Base-by-base conservation (phyloP, 2,329 filamentous ascomycete genomes). In the Albophoma yamanashiensis region DNA sequence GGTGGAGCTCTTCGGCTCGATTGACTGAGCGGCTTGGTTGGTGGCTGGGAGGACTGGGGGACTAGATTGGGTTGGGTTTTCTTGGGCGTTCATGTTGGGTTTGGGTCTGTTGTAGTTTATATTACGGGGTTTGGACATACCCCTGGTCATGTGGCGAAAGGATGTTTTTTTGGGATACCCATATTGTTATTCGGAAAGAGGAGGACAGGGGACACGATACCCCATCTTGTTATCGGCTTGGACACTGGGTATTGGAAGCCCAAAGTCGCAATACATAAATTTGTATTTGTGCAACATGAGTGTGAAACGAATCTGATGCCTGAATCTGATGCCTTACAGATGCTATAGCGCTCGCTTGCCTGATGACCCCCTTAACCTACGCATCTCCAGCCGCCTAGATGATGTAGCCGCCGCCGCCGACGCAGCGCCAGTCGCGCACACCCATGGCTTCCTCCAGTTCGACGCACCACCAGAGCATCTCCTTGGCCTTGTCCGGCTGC, bases 381-480 rank as follows among this genome's bases (percentile, higher is more conserved):
- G 50, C 50, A 36, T 38, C 31, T n/a, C 11, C 50, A 22, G n/a
- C 15, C 43, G 15, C 50, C 59, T 67, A 75, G 40, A 76, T 66
- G 47, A 89, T 82, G 73, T 89, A 90, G 25, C 88, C 82, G 25
- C 86, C 85, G 57, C 80, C 79, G 4, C 83, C 86, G 36, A 91
- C 80, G 65, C 82, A 86, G 38, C 79, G 82, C 94, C 93, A 97
- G 61, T 84, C 82, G 60, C 94, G 84, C 56, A 96, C 82, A 0
- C 88, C 91, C 64, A 84, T 85, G 9, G 85, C 86, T 71, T 99
- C 93, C 71, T 97, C 94, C 38, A 99, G 79, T 74, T 97, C 92
- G 15, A 99, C 89, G 67, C 92, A 96, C 92, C 93, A 97, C 94
- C 94, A 97, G 8, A 97, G 80, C 55, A 92, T 91, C 66, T 94